These are phyloP conservation scores for Wickerhamiella bombiphila DNA, from an alignment of 805 yeast genomes.

Conservation along the genomic window DNA sequence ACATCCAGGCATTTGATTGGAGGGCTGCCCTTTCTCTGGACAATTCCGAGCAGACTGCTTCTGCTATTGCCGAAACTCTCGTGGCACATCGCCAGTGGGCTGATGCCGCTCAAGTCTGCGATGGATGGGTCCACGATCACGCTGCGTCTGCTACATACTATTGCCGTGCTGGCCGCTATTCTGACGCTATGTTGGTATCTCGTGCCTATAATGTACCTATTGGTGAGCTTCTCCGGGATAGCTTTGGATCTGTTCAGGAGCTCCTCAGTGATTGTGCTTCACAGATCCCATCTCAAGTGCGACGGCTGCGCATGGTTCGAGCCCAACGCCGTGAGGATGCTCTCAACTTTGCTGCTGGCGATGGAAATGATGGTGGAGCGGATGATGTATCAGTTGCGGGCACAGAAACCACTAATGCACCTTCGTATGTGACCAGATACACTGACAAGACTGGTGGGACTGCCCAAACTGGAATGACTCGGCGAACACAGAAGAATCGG, in stretches of 20 bases:
- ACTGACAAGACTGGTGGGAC: slow-evolving; percentile 95
- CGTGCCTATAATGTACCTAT: slow-evolving; percentile 11
- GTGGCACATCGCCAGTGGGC: slow-evolving; percentile 46
- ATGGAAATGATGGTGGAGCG: slow-evolving; percentile 36
- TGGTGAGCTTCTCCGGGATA: slow-evolving; percentile 56
- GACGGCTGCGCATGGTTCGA: slow-evolving; percentile 71
- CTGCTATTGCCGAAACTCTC: slow-evolving; percentile 43
- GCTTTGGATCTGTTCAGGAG: slow-evolving; percentile 78
- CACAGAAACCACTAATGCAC: slow-evolving; percentile 81
- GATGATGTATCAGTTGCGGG: slow-evolving; percentile 93
- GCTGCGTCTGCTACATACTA: slow-evolving; percentile 50
- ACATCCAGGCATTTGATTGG: slow-evolving; percentile 64
- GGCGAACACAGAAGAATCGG: slow-evolving; percentile 80
- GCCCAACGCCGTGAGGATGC: slow-evolving; percentile 75
- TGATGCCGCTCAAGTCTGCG: slow-evolving; percentile 69
- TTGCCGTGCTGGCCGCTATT: slow-evolving; percentile 63
- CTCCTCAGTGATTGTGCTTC: slow-evolving; percentile 83
- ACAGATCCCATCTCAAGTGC: slow-evolving; percentile 71
- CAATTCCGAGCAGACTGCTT: slow-evolving; percentile 35
- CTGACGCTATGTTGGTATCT: slow-evolving; percentile 60
- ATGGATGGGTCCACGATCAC: slow-evolving; percentile 43
- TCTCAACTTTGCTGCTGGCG: slow-evolving; percentile 63
- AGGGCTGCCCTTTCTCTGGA: slow-evolving; percentile 58
- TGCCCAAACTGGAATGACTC: slow-evolving; percentile 89
- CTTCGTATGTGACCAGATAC: slow-evolving; percentile 86